These are phyloP conservation scores for Aspergillus japonicus DNA, from an alignment of 2,329 filamentous ascomycete species.

Conservation along the genomic window DNA sequence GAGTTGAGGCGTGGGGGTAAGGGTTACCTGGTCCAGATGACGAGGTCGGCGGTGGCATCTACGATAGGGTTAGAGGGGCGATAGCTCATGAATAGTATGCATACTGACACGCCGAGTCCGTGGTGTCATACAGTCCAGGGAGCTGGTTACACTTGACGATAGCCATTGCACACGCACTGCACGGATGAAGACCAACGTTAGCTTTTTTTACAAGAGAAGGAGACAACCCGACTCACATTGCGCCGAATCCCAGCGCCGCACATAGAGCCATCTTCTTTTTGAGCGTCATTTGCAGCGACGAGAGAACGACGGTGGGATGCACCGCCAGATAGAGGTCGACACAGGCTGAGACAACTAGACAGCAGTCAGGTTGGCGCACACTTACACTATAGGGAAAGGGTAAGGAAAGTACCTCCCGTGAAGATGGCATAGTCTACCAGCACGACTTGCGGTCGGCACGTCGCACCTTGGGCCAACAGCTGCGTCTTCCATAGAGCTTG, in stretches of 20 bases:
- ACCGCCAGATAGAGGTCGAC: constrained; percentile 34
- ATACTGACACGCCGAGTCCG: constrained; percentile 33
- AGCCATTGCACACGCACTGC: constrained; percentile 33
- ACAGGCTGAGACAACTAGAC: constrained; percentile 26
- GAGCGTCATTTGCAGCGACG: constrained; percentile 29
- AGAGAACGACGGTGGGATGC: constrained; percentile 29
- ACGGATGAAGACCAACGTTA: background rate
- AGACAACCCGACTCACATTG: constrained; percentile 24
- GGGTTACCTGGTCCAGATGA: constrained; percentile 48
- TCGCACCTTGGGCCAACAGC: constrained; percentile 28
- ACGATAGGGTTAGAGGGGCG: background rate
- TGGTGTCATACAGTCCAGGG: constrained; percentile 24
- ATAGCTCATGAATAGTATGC: background rate
- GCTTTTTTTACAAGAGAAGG: background rate
- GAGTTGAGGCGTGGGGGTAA: too few species aligned
- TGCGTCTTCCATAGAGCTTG: constrained; percentile 39
- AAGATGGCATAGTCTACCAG: constrained; percentile 43
- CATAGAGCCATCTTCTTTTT: constrained; percentile 21
- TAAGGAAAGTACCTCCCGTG: constrained; percentile 32
- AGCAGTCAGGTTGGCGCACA: too few species aligned
- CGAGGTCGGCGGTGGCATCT: constrained; percentile 42
- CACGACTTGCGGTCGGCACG: constrained; percentile 35
- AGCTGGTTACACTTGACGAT: constrained; percentile 36
- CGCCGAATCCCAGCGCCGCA: constrained; percentile 29
- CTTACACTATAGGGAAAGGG: background rate